These are phyloP conservation scores for Aspergillus uvarum DNA, from an alignment of 2,329 filamentous ascomycete genomes.

Conservation along the genomic window DNA sequence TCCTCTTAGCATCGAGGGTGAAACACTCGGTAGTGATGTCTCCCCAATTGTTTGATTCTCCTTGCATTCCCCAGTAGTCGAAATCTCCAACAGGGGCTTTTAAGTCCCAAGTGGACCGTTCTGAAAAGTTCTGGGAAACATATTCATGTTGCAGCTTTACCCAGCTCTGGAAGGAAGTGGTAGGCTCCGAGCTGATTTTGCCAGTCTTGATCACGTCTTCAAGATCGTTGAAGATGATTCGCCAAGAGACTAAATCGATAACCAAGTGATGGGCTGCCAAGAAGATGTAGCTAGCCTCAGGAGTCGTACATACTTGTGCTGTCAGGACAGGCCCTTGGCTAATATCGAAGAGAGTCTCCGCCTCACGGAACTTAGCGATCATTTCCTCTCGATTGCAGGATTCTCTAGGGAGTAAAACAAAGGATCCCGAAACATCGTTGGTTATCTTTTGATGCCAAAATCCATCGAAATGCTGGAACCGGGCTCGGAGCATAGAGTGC, in stretches of 20 bases:
- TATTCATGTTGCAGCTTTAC: constrained; percentile 12
- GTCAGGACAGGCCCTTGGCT: constrained; percentile 7
- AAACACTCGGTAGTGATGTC: neutral
- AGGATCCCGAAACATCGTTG: neutral
- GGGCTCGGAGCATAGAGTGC: constrained; percentile 20
- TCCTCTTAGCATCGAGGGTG: neutral
- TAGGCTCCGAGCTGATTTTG: neutral
- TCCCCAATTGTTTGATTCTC: neutral
- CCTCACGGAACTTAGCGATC: neutral
- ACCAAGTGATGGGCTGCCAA: constrained; percentile 15
- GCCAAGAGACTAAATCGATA: constrained; percentile 10
- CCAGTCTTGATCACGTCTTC: constrained; percentile 8
- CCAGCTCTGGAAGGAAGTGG: constrained; percentile 22
- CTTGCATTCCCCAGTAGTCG: constrained; percentile 2
- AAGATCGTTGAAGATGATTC: constrained; percentile 3
- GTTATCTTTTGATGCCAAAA: constrained; percentile 12
- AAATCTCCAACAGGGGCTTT: neutral
- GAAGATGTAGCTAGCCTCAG: neutral
- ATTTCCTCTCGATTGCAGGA: neutral
- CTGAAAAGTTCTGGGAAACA: neutral
- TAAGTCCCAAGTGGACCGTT: neutral
- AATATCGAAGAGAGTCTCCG: constrained; percentile 5
- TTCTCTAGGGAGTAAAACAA: neutral
- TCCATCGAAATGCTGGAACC: constrained; percentile 5
- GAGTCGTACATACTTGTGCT: constrained; percentile 1